These are phyloP conservation scores for Mycena capillaripes DNA, from an alignment of 768 basidiomycete species.

Conservation along the genomic window DNA sequence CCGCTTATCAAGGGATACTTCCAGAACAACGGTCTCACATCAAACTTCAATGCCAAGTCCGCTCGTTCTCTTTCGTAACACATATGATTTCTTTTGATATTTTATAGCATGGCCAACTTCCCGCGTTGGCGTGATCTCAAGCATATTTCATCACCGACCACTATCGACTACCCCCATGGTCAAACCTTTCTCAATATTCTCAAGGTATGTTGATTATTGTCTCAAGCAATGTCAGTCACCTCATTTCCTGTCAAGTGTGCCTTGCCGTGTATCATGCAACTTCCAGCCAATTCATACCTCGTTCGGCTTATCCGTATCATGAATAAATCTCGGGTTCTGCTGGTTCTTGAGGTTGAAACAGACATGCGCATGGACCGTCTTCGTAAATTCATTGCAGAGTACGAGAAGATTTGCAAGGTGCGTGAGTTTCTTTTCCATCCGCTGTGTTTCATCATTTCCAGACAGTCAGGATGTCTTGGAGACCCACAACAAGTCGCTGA, in stretches of 20 bases:
- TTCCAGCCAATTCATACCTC: conserved; percentile 21
- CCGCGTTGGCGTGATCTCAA: conserved; percentile 28
- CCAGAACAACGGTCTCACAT: background rate
- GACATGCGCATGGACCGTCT: conserved; percentile 9
- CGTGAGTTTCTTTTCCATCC: background rate
- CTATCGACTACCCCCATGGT: conserved; percentile 28
- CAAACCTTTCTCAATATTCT: conserved; percentile 33
- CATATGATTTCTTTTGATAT: background rate
- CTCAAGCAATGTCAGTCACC: background rate
- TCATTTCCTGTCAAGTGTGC: conserved; percentile 14
- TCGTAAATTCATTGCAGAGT: conserved; percentile 1
- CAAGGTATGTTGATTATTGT: conserved; percentile 3
- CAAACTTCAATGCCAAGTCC: conserved; percentile 19
- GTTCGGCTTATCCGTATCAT: conserved; percentile 15
- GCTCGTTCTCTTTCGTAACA: background rate
- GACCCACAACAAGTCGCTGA: conserved; percentile 3
- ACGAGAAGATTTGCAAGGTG: conserved; percentile 22
- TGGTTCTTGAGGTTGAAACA: conserved; percentile 5
- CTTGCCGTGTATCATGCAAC: conserved; percentile 20
- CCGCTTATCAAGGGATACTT: conserved; percentile 11
- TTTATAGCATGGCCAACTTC: conserved; percentile 24
- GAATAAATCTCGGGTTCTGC: conserved; percentile 2
- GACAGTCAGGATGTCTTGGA: background rate
- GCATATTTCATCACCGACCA: conserved; percentile 18
- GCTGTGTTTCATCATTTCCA: background rate